These are phyloP conservation scores for Candolleomyces eurysporus DNA, from an alignment of 768 basidiomycete species.

Conservation along the genomic window DNA sequence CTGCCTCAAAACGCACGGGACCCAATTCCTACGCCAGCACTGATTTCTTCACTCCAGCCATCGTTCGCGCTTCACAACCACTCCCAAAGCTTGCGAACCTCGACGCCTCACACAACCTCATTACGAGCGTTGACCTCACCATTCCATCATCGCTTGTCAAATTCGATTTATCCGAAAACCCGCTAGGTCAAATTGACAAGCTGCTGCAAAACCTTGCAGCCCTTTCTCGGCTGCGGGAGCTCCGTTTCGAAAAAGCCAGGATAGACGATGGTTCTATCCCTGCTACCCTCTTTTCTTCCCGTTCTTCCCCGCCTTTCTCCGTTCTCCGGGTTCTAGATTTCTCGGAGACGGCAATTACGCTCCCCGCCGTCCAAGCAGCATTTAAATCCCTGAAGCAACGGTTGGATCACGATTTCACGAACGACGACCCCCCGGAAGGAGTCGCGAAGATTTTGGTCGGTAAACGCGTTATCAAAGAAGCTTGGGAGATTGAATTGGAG, in stretches of 20 bases:
- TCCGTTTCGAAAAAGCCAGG: slow-evolving; percentile 53
- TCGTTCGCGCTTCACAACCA: slow-evolving; percentile 61
- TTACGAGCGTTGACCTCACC: slow-evolving; percentile 55
- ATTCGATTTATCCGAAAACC: slow-evolving; percentile 66
- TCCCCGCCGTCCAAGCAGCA: slow-evolving; percentile 41
- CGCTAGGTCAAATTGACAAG: slow-evolving; percentile 45
- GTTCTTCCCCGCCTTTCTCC: slow-evolving; percentile 44
- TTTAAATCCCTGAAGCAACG: slow-evolving; percentile 48
- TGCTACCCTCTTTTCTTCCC: slow-evolving; percentile 32
- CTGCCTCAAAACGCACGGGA: slow-evolving; percentile 17
- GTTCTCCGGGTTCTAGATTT: slow-evolving; percentile 59
- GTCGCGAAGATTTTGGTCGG: slow-evolving; percentile 60
- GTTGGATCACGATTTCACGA: slow-evolving; percentile 53
- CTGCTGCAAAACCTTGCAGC: slow-evolving; percentile 48
- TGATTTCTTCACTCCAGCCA: slow-evolving; percentile 62
- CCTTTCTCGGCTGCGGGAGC: slow-evolving; percentile 53
- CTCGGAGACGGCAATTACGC: slow-evolving; percentile 59
- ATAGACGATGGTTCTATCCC: slow-evolving; percentile 63
- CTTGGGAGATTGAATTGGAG: slow-evolving; percentile 80
- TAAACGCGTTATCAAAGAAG: slow-evolving; percentile 67
- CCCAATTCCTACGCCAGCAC: slow-evolving; percentile 35
- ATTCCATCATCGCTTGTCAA: slow-evolving; percentile 57
- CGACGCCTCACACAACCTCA: slow-evolving; percentile 65
- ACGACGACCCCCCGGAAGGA: slow-evolving; percentile 52
- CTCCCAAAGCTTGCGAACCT: slow-evolving; percentile 65